Evolutionary conservation across 495 filamentous ascomycete species (phyloP), one percentile per base, ranked within the genome.

Genomic region (Emericellopsis terricola): DNA sequence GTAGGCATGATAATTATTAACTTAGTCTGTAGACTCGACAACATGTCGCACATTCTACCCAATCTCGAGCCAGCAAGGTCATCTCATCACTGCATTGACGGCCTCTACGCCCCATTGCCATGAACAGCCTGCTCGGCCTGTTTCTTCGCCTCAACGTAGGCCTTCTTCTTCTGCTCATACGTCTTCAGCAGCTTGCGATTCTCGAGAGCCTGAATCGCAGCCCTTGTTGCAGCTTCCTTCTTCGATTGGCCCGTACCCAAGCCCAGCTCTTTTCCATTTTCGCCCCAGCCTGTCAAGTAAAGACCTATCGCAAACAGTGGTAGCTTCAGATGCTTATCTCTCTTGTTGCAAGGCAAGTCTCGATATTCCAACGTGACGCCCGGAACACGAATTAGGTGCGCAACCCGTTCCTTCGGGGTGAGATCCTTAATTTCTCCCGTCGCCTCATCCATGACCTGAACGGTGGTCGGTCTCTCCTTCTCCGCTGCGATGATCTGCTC

Each of bases 201-300:
- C 13, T 56, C 43, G 46, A 91, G 41, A 1, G 80, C 81, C 41
- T 66, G 55, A 29, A 53, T 49, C 18, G 84, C 84, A 18, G 84
- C 84, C 37, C 63, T 66, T 31, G 70, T 60, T 2, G 79, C 80
- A 8, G 83, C 84, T 32, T 78, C 75, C 34, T 66, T 69, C 51
- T 87, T 89, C 33, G 66, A 77, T 28, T 63, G 47, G 4, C 74
- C 84, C 17, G 60, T 63, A 11, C 81, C 84, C 21, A 59, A 64
- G 0, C 79, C 83, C 6, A 93, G 49, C 46, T 65, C 57, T 44
- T 65, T 55, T 26, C 69, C 61, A 14, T 57, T 55, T 59, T 76
- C 78, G 11, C 81, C 80, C 63, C 74, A 81, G 1, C 82, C 83
- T 5, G 68, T 68, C 14, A 84, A 53, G 50, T 73, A 82, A 1